phyloP scores from a whole-genome alignment of 352 stramenopile genomes.

The Phytophthora sp. region DNA sequence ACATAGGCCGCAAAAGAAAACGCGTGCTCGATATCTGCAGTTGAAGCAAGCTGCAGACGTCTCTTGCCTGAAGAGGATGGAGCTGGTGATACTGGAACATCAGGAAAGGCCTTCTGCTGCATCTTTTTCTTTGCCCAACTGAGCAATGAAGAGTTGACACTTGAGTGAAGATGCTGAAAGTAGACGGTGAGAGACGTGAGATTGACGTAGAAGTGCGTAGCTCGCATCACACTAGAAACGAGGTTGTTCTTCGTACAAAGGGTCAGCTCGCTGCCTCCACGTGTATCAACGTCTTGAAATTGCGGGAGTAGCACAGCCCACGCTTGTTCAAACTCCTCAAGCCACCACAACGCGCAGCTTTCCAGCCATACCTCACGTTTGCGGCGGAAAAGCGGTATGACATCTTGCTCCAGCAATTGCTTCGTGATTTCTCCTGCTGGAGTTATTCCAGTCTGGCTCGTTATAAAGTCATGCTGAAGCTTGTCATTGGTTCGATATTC shows the following conservation, averaged over 20 bases:
- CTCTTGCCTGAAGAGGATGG: slow-evolving; percentile 21
- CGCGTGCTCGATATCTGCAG: slow-evolving; percentile 81
- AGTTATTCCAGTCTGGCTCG: slow-evolving; percentile 64
- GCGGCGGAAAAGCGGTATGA: slow-evolving; percentile 69
- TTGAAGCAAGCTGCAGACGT: slow-evolving; percentile 50
- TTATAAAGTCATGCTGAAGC: slow-evolving; percentile 67
- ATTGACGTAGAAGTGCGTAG: slow-evolving; percentile 81
- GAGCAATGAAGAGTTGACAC: slow-evolving; percentile 63
- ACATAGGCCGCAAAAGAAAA: slow-evolving; percentile 86
- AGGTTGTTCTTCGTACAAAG: slow-evolving; percentile 31
- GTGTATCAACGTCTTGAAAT: slow-evolving; percentile 70
- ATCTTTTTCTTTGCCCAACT: slow-evolving; percentile 68
- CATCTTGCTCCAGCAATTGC: slow-evolving; percentile 65
- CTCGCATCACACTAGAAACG: slow-evolving; percentile 49
- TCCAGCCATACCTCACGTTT: slow-evolving; percentile 78
- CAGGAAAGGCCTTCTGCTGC: slow-evolving; percentile 34
- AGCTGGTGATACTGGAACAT: slow-evolving; percentile 12
- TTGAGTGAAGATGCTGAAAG: slow-evolving; percentile 85
- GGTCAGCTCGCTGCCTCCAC: slow-evolving; percentile 15
- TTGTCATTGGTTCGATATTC: slow-evolving; percentile 69
- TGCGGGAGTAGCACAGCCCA: slow-evolving; percentile 68
- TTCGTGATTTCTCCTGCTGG: slow-evolving; percentile 56
- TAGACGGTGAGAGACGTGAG: slow-evolving; percentile 86
- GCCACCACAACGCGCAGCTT: slow-evolving; percentile 82
- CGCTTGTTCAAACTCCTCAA: slow-evolving; percentile 87